Percentiles rank a stretch among this genome's conserved stretches.
phyloP scores from a whole-genome alignment of 371 early-diverging fungal species.

The Mucor sp. region DNA sequence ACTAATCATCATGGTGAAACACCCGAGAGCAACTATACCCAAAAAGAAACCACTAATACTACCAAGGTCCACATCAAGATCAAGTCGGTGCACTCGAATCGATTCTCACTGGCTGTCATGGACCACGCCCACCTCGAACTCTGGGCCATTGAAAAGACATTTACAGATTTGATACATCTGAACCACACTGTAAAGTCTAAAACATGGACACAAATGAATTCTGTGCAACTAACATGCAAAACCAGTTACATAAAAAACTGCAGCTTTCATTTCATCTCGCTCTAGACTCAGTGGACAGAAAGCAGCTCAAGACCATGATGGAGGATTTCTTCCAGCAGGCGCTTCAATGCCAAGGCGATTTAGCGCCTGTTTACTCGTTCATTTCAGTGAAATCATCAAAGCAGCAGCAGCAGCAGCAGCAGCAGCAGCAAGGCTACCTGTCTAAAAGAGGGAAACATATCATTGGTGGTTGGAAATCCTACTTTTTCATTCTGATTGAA shows the following conservation, averaged over 20 bases:
- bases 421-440: slow-evolving; percentile 68
- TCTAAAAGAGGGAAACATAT: slow-evolving; percentile 83
- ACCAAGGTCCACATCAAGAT: background rate
- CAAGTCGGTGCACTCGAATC: background rate
- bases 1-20: background rate
- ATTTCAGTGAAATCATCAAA: background rate
- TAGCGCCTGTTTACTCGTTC: background rate
- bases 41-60: too few relatives aligned
- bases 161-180: slow-evolving; percentile 75
- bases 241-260: background rate
- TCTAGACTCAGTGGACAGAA: background rate
- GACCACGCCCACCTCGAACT: slow-evolving; percentile 38
- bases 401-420: slow-evolving; percentile 1
- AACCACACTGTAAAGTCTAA: slow-evolving; percentile 32
- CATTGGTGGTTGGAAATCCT: slow-evolving; percentile 86
- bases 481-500: slow-evolving; percentile 63
- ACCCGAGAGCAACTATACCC: slow-evolving; percentile 4
- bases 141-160: slow-evolving; percentile 84
- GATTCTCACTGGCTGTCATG: background rate
- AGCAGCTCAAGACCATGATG: background rate
- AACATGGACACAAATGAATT: background rate
- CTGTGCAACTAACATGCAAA: background rate
- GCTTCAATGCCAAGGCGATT: background rate
- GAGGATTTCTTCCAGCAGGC: background rate
- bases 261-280: background rate